These are phyloP conservation scores for Lenzites betulinus DNA, from an alignment of 768 basidiomycete species.

Conservation along the genomic window DNA sequence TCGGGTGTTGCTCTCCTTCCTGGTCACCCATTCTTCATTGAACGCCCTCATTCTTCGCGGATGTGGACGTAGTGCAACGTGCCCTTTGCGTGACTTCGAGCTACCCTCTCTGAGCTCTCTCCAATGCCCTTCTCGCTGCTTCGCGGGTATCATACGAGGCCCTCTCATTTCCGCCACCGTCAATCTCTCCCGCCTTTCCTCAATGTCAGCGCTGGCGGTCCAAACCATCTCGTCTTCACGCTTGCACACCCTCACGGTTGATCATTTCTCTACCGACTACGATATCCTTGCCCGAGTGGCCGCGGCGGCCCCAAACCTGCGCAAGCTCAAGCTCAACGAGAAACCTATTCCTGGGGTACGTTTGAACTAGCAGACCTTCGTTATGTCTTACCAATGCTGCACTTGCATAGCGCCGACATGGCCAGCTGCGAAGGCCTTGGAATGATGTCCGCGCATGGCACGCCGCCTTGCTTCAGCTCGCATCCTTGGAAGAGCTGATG, in stretches of 20 bases:
- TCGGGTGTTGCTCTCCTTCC: neutral
- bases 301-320: neutral
- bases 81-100: neutral
- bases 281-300: neutral
- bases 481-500: neutral
- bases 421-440: neutral
- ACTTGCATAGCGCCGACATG: neutral
- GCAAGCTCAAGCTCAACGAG: conserved; percentile 8
- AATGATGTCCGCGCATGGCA: conserved; percentile 4
- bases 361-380: neutral
- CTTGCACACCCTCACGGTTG: neutral
- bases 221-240: neutral
- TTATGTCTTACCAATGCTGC: neutral
- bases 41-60: neutral
- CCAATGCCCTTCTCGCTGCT: conserved; percentile 4
- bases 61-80: neutral
- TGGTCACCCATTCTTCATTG: neutral
- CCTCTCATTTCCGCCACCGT: neutral
- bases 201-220: neutral
- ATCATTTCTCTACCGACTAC: conserved; percentile 8
- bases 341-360: neutral
- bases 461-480: neutral
- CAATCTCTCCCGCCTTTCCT: neutral
- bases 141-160: neutral
- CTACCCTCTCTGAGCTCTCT: neutral